A percentile compares a stretch with the other conserved stretches of the same genome.
These are phyloP conservation scores for Penicillium psychrosexuale DNA, from an alignment of 2,329 filamentous ascomycete species.

Conservation along the genomic window DNA sequence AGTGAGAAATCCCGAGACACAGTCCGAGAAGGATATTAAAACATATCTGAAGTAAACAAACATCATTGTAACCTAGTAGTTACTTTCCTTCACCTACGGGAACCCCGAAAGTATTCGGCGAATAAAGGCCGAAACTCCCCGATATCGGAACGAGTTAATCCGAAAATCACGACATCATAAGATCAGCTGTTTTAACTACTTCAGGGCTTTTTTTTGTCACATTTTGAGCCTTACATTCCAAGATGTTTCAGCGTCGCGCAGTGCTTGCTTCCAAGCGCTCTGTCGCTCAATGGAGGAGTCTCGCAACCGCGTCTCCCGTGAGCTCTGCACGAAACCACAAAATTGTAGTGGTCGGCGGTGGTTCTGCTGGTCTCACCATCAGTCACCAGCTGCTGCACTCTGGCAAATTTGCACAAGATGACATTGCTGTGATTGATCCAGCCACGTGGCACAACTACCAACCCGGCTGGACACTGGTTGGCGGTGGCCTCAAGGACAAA, in stretches of 20 bases:
- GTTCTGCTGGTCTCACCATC: conserved; percentile 62
- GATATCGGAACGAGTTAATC: conserved; percentile 10
- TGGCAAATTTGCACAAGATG: conserved; percentile 55
- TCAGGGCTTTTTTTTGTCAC: background rate
- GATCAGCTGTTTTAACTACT: background rate
- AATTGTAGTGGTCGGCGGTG: conserved; percentile 65
- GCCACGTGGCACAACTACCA: conserved; percentile 65
- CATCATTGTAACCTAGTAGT: too few relatives aligned
- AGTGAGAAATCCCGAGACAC: background rate
- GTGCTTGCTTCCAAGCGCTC: conserved; percentile 23
- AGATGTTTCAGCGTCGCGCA: conserved; percentile 29
- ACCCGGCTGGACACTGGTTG: conserved; percentile 67
- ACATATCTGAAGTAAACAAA: background rate
- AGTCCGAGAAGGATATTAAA: background rate
- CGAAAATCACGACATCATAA: conserved; percentile 9
- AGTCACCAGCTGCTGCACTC: conserved; percentile 64
- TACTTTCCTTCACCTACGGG: background rate
- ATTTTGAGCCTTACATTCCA: background rate
- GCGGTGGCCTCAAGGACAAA: conserved; percentile 62
- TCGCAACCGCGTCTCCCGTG: conserved; percentile 37
- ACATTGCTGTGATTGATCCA: conserved; percentile 65
- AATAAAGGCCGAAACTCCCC: background rate
- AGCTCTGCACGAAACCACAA: conserved; percentile 52
- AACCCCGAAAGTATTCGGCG: background rate
- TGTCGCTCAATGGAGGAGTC: conserved; percentile 10